A percentile compares a stretch with the other conserved stretches of the same genome.
phyloP scores from a whole-genome alignment of 305 asterid genomes.

The Solanum hybrid region DNA sequence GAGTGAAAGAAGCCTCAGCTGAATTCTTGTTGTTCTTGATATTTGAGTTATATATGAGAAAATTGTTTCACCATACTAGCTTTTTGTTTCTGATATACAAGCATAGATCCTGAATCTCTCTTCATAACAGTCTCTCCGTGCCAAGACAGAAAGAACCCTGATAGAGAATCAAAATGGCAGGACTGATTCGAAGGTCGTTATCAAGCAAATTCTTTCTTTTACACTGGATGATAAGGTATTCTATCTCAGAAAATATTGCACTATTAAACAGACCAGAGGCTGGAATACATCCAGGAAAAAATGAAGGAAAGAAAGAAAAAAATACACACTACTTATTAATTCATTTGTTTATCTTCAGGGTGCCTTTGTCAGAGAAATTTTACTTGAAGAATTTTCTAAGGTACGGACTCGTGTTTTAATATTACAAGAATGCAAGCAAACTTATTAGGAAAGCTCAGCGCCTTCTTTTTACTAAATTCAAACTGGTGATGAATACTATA shows the following conservation, averaged over 20 bases:
- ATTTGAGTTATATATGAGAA: neutral
- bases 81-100: neutral
- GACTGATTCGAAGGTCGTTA: constrained; percentile 35
- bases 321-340: neutral
- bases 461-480: neutral
- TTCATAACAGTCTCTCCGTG: constrained; percentile 67
- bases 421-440: neutral
- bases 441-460: neutral
- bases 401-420: constrained; percentile 27
- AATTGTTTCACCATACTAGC: neutral
- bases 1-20: neutral
- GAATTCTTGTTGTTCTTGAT: neutral
- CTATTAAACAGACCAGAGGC: neutral
- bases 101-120: neutral
- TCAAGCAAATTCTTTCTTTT: constrained; percentile 63
- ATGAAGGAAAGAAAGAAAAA: neutral
- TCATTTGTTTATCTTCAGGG: constrained; percentile 41
- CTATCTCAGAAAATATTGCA: neutral
- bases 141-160: constrained; percentile 51
- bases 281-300: constrained; percentile 1
- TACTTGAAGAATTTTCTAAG: constrained; percentile 80
- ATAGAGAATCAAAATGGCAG: constrained; percentile 40
- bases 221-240: constrained; percentile 74
- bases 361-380: constrained; percentile 69
- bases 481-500: neutral